Percentiles rank a stretch among this genome's conserved stretches.
These are phyloP conservation scores for Tympanopsis confertula DNA, from an alignment of 2,329 filamentous ascomycete species.

Conservation along the genomic window DNA sequence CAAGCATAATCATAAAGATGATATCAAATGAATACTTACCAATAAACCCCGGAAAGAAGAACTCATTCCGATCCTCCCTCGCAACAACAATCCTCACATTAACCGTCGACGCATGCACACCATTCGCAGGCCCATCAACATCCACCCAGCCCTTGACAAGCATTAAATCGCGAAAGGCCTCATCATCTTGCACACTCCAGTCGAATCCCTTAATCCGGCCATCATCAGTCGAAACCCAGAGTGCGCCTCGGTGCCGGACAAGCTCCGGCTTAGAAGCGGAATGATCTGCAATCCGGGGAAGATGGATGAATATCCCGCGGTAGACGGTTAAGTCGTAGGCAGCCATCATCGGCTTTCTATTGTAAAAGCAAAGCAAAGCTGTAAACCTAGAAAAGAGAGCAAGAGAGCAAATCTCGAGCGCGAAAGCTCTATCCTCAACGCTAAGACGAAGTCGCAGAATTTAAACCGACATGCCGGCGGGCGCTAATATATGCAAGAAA, in stretches of 20 bases:
- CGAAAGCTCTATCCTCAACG: too few relatives aligned
- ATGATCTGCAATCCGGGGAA: neutral
- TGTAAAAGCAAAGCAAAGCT: too few relatives aligned
- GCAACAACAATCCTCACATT: neutral
- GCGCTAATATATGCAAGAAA: too few relatives aligned
- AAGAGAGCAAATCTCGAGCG: too few relatives aligned
- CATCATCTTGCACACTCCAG: neutral
- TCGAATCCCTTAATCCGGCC: neutral
- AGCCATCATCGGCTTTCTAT: too few relatives aligned
- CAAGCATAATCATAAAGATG: neutral
- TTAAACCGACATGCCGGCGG: too few relatives aligned
- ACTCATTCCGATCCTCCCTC: constrained; percentile 1
- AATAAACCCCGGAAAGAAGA: constrained; percentile 1
- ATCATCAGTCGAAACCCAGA: neutral
- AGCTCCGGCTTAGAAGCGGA: neutral
- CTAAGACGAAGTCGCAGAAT: too few relatives aligned
- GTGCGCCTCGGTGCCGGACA: neutral
- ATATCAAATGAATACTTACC: neutral
- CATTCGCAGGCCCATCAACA: too few relatives aligned
- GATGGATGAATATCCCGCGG: constrained; percentile 1
- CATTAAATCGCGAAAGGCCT: neutral
- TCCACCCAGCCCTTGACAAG: neutral
- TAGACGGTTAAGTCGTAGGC: too few relatives aligned
- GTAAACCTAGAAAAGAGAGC: too few relatives aligned
- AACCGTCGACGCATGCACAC: too few relatives aligned